Base-by-base conservation (phyloP, 257 asterid genomes). In the Rhazya stricta region DNA sequence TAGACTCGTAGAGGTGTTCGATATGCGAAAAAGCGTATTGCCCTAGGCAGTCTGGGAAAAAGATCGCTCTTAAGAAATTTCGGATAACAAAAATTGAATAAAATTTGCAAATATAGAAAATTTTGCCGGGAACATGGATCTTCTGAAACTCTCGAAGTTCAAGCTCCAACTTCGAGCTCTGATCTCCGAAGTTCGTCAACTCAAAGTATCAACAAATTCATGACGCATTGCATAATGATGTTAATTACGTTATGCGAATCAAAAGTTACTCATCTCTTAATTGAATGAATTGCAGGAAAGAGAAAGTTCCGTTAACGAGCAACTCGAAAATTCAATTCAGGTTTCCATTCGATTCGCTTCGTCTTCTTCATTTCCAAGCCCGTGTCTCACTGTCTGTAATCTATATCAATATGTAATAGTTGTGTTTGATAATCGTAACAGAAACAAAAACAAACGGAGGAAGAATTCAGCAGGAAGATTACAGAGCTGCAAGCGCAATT, bases 91-190 rank as follows among this genome's bases (percentile, higher is more conserved):
- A 48, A 46, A 29, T 58, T 27, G 50, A 11, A 39, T 37, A 25
- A 12, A 23, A 70, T 62, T 30, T n/a, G 3, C 23, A 53, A 25
- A 41, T 8, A 9, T 9, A 32, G 60, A 69, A 58, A 25, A 54
- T 58, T 53, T 67, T 65, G 83, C 78, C 81, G 83, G 87, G 80
- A 81, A 82, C 82, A 84, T 85, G 89, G 86, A 82, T 72, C 75
- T 76, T 62, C 72, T 85, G 69, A 75, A 80, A 51, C 79, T 85
- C 37, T 82, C 89, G 23, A 83, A 82, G 76, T 85, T 85, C 84
- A 81, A 80, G 80, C 77, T 85, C 76, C 89, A 82, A 23, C 83
- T 85, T 29, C 69, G 75, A 37, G 80, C 83, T 80, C 82, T 85
- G 70, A 80, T 82, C 68, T 62, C 82, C 13, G 89, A 85, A 66